Base-by-base conservation (phyloP, 108 stramenopile genomes). In the Nannochloropsis salina region DNA sequence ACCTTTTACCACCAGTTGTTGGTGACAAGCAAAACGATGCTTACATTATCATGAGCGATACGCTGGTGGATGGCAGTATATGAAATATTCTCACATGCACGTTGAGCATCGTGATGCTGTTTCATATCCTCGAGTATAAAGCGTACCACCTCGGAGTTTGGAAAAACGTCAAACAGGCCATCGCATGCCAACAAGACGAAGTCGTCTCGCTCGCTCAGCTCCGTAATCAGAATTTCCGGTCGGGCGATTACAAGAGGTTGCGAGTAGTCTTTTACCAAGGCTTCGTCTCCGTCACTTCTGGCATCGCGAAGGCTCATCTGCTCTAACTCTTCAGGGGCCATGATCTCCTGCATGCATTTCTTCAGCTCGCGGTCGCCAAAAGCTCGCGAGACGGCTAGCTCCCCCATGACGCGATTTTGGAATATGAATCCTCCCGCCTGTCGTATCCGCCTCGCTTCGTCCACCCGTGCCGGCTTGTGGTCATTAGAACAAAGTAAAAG, bases 281-380 rank as follows among this genome's bases (percentile, higher is more conserved):
- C 42, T 9, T 81, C 83, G 44, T 81, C 81, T 11, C 81, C 81
- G 22, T 41, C 81, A 40, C 81, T 41, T 40, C 12, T 81, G 81
- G 41, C 40, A 40, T 31, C 41, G 81, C 81, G 40, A n/a, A 41
- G 81, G 40, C 81, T 31, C 81, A 81, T 31, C 40, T 81, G 22
- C 81, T 81, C 41, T 40, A 81, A 45, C 22, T 84, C 74, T 1
- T 94, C 94, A 82, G 94, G 93, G 80, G 94, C 94, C 80, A 96
- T 86, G 94, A 96, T 95, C 43, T 93, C 95, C 87, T 95, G 95
- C 80, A 98, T 95, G 4, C 95, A 95, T 94, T 94, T 95, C 92
- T 98, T 98, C 93, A 97, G 97, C 41, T 96, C 96, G 86, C 95
- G 95, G 91, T 97, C 98, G 42, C 98, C 98, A 92, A 98, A 98